Conservation (phyloP, 2,329 filamentous ascomycete species). For the Trichoderma guizhouense region DNA sequence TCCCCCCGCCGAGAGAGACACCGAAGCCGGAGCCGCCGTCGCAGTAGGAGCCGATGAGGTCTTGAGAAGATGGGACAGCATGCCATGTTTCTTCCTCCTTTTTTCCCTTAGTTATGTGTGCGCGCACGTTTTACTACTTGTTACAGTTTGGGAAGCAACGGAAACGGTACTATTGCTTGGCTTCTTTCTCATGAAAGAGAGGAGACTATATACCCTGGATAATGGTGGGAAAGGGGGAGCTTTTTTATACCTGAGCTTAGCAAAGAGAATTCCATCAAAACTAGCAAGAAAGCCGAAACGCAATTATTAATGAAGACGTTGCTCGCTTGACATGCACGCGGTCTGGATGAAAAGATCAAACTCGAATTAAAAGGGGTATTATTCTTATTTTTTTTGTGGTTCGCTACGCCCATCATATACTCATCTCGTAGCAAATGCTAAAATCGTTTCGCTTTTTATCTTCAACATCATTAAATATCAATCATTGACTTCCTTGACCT, state of each 20-base stretch:
- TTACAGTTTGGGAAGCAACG: neutral
- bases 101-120: neutral
- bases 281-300: neutral
- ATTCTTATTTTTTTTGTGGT: neutral
- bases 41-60: conserved; percentile 30
- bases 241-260: neutral
- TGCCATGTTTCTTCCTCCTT: neutral
- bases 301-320: neutral
- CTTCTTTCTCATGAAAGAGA: neutral
- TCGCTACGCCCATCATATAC: neutral
- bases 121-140: neutral
- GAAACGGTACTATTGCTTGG: neutral
- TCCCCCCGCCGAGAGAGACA: conserved; percentile 36
- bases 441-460: neutral
- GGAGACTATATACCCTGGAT: conserved; percentile 2
- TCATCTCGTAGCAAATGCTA: neutral
- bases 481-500: neutral
- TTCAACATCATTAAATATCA: neutral
- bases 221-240: neutral
- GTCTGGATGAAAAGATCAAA: neutral
- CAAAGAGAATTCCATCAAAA: neutral
- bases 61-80: neutral
- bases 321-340: neutral
- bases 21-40: conserved; percentile 40
- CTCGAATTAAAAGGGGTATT: neutral